These are phyloP conservation scores for Rhodosporidiobolus odoratus DNA, from an alignment of 768 basidiomycete species.

Conservation along the genomic window DNA sequence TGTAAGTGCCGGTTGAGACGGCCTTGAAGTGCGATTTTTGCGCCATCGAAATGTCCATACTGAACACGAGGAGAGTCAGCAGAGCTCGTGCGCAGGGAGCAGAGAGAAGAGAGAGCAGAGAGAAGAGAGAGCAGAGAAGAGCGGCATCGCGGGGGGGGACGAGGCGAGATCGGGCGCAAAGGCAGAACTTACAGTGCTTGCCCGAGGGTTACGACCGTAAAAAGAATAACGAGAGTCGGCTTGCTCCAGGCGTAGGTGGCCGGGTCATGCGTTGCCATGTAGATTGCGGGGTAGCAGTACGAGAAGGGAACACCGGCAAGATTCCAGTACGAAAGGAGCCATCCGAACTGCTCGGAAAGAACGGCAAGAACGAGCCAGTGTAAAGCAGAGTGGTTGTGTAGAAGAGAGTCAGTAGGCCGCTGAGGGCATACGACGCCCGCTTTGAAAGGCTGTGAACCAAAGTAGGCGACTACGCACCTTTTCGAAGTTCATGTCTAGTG, in stretches of 20 bases:
- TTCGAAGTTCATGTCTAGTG: slow-evolving; percentile 77
- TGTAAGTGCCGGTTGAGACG: slow-evolving; percentile 56
- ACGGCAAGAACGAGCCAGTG: neutral
- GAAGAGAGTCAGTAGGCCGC: too few species aligned
- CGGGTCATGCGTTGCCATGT: slow-evolving; percentile 93
- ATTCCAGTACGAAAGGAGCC: slow-evolving; percentile 43
- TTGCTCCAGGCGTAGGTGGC: slow-evolving; percentile 80
- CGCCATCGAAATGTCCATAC: slow-evolving; percentile 90
- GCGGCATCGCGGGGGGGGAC: neutral
- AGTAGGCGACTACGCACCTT: too few species aligned
- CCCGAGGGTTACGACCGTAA: slow-evolving; percentile 67
- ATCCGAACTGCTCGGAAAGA: slow-evolving; percentile 29
- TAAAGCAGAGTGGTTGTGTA: neutral
- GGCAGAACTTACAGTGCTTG: slow-evolving; percentile 68
- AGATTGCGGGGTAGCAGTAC: slow-evolving; percentile 94
- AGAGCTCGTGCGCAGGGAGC: neutral
- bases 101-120: neutral
- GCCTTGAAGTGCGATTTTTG: slow-evolving; percentile 98
- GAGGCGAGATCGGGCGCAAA: neutral
- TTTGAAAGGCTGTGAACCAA: neutral
- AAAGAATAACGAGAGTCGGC: slow-evolving; percentile 65
- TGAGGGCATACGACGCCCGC: too few species aligned
- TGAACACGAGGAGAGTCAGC: slow-evolving; percentile 42
- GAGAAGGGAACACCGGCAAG: slow-evolving; percentile 84
- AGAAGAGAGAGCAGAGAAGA: slow-evolving; percentile 1